Percentiles rank a stretch among this genome's conserved stretches.
These are phyloP conservation scores for Paramecium sexaurelia DNA, from an alignment of 73 alveolate species.

Conservation along the genomic window DNA sequence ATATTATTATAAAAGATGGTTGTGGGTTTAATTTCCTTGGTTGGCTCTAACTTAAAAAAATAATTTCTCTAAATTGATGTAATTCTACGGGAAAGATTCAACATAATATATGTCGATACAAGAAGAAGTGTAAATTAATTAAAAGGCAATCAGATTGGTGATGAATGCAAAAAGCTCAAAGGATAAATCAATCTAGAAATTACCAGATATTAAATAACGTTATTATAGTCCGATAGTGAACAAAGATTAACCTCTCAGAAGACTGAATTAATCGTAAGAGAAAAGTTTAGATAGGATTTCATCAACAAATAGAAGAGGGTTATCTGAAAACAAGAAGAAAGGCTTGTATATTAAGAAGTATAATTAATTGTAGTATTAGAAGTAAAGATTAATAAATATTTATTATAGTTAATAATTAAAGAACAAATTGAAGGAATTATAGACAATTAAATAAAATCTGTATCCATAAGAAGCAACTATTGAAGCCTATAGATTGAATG, in stretches of 20 bases:
- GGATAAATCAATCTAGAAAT: not conserved
- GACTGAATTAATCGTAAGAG: not conserved
- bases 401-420: not conserved
- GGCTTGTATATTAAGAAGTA: not conserved
- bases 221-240: not conserved
- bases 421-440: not conserved
- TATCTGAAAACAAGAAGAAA: not conserved
- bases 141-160: conserved; percentile 1
- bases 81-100: not conserved
- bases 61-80: conserved; percentile 8
- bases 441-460: not conserved
- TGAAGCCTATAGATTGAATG: not conserved
- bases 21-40: conserved; percentile 60
- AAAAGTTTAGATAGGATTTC: not conserved
- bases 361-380: conserved; percentile 2
- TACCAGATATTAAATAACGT: not conserved
- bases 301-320: not conserved
- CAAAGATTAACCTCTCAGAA: not conserved
- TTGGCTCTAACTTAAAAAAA: not conserved
- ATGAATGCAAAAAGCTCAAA: not conserved
- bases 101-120: not conserved
- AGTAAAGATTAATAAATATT: not conserved
- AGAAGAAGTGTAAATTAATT: not conserved
- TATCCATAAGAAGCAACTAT: not conserved
- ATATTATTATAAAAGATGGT: conserved; percentile 50